Evolutionary conservation across 148 eudicot species (phyloP), one percentile per base, ranked within the genome.

Genomic region (Polygonum maritimum): DNA sequence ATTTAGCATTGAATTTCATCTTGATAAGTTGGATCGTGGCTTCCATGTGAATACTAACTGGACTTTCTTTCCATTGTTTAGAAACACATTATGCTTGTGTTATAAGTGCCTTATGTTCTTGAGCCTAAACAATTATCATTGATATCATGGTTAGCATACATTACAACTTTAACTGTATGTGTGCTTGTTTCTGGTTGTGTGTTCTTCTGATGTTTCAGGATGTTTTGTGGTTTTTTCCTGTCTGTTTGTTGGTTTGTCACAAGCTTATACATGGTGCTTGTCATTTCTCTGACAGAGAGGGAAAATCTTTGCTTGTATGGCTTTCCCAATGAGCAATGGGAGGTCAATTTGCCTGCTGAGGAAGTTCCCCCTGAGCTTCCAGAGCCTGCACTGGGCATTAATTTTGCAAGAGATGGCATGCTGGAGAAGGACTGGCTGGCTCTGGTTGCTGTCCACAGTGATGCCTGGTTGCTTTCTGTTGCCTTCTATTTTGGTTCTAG

Each of bases 281-380:
- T 72, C 31, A 26, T 41, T n/a, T 31, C 26, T 18, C 31, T 14
- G 16, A 48, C 86, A 89, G 93, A 89, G 82, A 89, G 87, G 57
- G 93, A 89, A 80, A 89, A 89, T 75, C 93, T 89, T 63, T 89
- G 93, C 76, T 79, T 89, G 63, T 89, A 89, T 78, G 93, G 91
- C 73, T 88, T 80, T 77, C 93, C 93, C 38, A 89, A 83, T 82
- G 91, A 87, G 81, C 83, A 81, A 41, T 89, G 93, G 93, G 93
- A 89, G 78, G 93, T 89, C 77, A 89, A 86, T 78, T 82, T 89
- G 69, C 93, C 93, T 15, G 93, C 91, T 48, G 92, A 89, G 76
- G 90, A 89, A 83, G 92, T 89, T 76, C 92, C 92, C 48, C 93
- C 93, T 7, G 93, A 89, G 82, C 85, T 89, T 9, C 93, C 93